Evolutionary conservation across 2,329 filamentous ascomycete species (phyloP), one percentile per base, ranked within the genome.

Genomic region (Beauveria sp.): DNA sequence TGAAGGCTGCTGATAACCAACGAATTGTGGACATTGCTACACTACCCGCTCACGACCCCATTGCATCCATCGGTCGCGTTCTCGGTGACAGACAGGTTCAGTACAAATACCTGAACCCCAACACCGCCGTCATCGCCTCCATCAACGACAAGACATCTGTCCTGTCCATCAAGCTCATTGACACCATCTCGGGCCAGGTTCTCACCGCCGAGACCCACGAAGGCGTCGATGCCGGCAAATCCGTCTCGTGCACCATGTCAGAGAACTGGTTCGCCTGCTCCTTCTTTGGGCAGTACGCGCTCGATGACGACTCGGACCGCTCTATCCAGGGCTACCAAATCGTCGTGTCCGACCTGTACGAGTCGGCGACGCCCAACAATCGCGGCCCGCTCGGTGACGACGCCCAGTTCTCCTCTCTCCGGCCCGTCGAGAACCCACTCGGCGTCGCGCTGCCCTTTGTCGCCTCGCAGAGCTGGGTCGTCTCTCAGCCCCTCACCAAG

Each of bases 251-350:
- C 47, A 84, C 86, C 28, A 80, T 97, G 57, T 89, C 92, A 0
- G 94, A 99, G 78, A 97, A 99, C 75, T 97, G 93, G 92, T 92
- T 96, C 70, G 83, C 87, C 7, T 97, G 96, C 77, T 89, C 91
- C 8, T 90, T 92, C 73, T 88, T 84, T 67, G 83, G 81, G 41
- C 76, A 83, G 67, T 87, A 86, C 70, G 75, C 77, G 3, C 79
- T 87, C 37, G 75, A 79, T 48, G 83, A 86, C 63, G 76, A 80
- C 26, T 70, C 71, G 20, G 75, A 79, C n/a, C 79, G 81, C 60
- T 73, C 77, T 5, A 83, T 92, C 63, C 91, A 91, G 73, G 92
- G 92, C 43, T 90, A 96, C 73, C 91, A 96, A 68, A 81, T 97
- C 8, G 83, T 92, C 22, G 82, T 96, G 12, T 87, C 90, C 0